Conservation (phyloP, 2,329 filamentous ascomycete species). For the Juglanconis sp. region DNA sequence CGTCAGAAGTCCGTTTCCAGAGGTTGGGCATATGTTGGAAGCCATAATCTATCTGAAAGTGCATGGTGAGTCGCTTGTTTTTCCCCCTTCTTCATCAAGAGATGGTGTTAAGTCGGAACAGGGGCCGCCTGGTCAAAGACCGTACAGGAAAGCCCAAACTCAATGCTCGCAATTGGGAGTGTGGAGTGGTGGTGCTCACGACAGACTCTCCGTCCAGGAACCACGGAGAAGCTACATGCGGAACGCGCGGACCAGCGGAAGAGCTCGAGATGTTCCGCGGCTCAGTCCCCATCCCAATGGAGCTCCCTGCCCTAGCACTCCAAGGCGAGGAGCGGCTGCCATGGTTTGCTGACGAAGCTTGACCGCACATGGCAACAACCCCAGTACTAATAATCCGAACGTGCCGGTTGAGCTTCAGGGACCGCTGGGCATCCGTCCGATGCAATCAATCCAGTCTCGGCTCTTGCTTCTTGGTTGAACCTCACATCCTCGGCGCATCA, state of each 20-base stretch:
- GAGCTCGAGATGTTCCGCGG: constrained; percentile 49
- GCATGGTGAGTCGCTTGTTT: constrained; percentile 65
- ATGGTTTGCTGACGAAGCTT: constrained; percentile 5
- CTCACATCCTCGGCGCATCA: neutral
- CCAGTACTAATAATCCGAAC: neutral
- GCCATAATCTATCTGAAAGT: constrained; percentile 87
- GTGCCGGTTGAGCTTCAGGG: neutral
- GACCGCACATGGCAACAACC: neutral
- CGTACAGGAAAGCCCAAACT: constrained; percentile 69
- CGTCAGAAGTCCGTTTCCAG: constrained; percentile 23
- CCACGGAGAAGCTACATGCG: neutral
- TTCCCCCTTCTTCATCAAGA: constrained; percentile 1
- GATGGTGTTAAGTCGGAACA: constrained; percentile 7
- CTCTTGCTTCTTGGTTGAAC: neutral
- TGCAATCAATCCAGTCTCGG: neutral
- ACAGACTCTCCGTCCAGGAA: constrained; percentile 19
- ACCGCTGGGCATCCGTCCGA: neutral
- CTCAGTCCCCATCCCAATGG: constrained; percentile 62
- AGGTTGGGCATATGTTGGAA: constrained; percentile 84
- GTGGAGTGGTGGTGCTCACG: constrained; percentile 72
- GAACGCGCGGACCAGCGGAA: neutral
- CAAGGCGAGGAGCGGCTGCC: constrained; percentile 23
- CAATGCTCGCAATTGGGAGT: constrained; percentile 92
- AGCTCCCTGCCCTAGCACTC: constrained; percentile 53
- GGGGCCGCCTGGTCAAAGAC: constrained; percentile 70